Evolutionary conservation across 139 green algal species (phyloP), one percentile per base, ranked within the genome.

Genomic region (Asterochloris sp.): DNA sequence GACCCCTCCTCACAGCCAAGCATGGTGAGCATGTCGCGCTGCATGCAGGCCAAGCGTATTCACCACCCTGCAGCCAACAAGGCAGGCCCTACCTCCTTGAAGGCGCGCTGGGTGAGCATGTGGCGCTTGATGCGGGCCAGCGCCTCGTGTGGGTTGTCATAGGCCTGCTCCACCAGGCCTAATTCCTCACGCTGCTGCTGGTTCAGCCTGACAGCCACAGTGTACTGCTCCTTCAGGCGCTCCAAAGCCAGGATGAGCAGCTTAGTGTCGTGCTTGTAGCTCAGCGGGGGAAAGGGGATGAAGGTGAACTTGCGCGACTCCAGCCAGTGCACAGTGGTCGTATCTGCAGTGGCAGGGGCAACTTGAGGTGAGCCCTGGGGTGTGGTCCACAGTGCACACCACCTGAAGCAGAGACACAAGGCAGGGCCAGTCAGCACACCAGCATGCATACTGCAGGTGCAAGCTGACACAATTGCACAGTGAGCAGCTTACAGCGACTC

Each of bases 261-360:
- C 96, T 99, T 99, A 83, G 96, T 99, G 93, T 99, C 97, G 84
- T 99, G 96, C 92, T 99, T 99, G 93, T 99, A 99, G 74, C 95
- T 98, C 19, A 99, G 93, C 27, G 97, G 97, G 16, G 97, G 97
- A 91, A 99, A 99, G 71, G 96, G 97, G 88, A 99, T 98, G 83
- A 94, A 95, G 64, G 87, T 91, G 90, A 98, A 99, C 91, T 98
- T 98, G 85, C 97, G 92, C 38, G 88, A 95, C 91, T 99, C 97
- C 78, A 99, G 94, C 97, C 97, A 99, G 91, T 99, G 97, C 88
- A 99, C 97, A 0, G 95, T 98, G 38, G 96, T 99, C 64, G 96
- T 99, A 93, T 98, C 38, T 54, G 38, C 38, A 54, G 38, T 2
- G 38, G 38, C 38, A 54, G 38, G 6, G 4, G 38, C 38, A 54